A percentile compares a stretch with the other conserved stretches of the same genome.
These are phyloP conservation scores for Trypanosoma congolense DNA, from an alignment of 208 protist species.

Conservation along the genomic window DNA sequence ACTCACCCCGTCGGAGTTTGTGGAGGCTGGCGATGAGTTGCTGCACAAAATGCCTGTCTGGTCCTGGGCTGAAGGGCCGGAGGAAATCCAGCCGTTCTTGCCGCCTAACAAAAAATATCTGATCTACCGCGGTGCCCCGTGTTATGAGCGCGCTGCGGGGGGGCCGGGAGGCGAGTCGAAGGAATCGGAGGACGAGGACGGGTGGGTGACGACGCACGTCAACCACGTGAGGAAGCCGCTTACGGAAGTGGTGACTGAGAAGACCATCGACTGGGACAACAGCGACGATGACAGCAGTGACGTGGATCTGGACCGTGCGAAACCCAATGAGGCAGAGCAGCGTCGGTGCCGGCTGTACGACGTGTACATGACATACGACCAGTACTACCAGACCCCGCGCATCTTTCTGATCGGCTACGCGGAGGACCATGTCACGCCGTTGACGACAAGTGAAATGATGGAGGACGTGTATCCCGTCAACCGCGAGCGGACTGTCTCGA, in stretches of 20 bases:
- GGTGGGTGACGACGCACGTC: conserved; percentile 44
- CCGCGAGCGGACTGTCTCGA: conserved; percentile 96
- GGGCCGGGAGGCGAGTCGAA: background rate
- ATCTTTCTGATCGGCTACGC: conserved; percentile 95
- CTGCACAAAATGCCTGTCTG: conserved; percentile 95
- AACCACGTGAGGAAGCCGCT: conserved; percentile 10
- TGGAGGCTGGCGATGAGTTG: conserved; percentile 93
- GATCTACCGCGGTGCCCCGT: conserved; percentile 72
- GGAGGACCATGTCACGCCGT: too few species aligned
- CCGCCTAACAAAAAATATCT: conserved; percentile 96
- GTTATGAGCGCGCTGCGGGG: conserved; percentile 37
- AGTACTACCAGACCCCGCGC: conserved; percentile 95
- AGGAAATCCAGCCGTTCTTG: conserved; percentile 77
- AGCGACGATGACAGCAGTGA: conserved; percentile 33
- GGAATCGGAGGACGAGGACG: conserved; percentile 4
- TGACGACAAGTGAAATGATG: conserved; percentile 92
- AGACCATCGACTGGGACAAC: conserved; percentile 56
- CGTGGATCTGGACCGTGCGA: conserved; percentile 27
- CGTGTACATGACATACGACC: conserved; percentile 96
- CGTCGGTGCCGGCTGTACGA: conserved; percentile 89
- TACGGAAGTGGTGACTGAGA: conserved; percentile 23
- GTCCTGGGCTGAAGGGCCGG: conserved; percentile 88
- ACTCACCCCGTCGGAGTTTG: conserved; percentile 88
- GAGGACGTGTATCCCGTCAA: conserved; percentile 97
- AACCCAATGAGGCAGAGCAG: conserved; percentile 17